A percentile compares a stretch with the other conserved stretches of the same genome.
Conservation (phyloP, 148 eudicot species). For the Chenopodium berlandieri region DNA sequence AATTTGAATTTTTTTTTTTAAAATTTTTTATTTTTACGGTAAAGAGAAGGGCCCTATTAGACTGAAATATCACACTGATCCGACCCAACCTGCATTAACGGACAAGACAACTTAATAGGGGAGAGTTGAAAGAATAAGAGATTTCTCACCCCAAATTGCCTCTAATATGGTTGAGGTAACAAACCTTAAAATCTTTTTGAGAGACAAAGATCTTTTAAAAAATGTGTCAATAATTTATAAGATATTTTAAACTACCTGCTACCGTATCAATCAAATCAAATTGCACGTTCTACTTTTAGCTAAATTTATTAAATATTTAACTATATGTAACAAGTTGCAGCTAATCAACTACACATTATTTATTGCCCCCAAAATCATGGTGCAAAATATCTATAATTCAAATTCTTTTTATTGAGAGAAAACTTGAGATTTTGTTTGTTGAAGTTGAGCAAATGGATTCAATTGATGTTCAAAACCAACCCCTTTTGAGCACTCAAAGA, state of each 20-base stretch:
- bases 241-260: neutral
- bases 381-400: neutral
- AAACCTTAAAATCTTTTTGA: no score
- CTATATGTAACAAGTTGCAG: neutral
- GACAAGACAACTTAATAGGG: no score
- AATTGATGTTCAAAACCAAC: slow-evolving; percentile 10
- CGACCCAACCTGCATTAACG: no score
- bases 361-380: neutral
- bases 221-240: neutral
- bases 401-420: neutral
- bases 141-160: no score
- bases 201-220: no score
- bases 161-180: no score
- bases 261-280: neutral
- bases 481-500: neutral
- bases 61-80: no score
- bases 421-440: neutral
- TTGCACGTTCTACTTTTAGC: neutral
- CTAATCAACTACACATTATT: neutral
- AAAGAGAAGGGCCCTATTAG: no score
- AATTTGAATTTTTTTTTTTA: no score
- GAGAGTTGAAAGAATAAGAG: no score
- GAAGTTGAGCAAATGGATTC: neutral
- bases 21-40: no score
- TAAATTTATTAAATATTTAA: no score